Conservation (phyloP, 306 rosid genomes). For the Gillenia trifoliata region DNA sequence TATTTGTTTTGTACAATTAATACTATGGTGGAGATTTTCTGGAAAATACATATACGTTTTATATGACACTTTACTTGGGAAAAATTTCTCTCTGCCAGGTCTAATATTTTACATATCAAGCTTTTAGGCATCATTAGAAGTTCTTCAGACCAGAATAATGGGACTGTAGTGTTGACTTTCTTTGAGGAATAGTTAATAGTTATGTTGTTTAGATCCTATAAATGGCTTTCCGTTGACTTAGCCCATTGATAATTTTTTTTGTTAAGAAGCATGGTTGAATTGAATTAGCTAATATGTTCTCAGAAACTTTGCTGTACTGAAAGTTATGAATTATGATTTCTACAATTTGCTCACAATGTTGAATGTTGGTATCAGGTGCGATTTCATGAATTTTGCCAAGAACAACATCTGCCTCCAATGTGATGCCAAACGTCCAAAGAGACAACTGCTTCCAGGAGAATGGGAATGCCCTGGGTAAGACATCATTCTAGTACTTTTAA, state of each 20-base stretch:
- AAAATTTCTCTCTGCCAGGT: background rate
- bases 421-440: constrained; percentile 97
- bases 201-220: background rate
- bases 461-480: constrained; percentile 99
- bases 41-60: constrained; percentile 16
- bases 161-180: background rate
- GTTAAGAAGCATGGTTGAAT: background rate
- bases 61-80: background rate
- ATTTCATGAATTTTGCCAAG: constrained; percentile 97
- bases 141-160: background rate
- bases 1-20: background rate
- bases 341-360: constrained; percentile 15
- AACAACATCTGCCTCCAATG: constrained; percentile 84
- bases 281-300: background rate
- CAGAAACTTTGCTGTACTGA: background rate
- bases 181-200: background rate
- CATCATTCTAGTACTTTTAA: constrained; percentile 8
- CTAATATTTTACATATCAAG: background rate
- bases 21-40: background rate
- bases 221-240: constrained; percentile 6
- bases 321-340: background rate
- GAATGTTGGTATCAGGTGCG: constrained; percentile 64
- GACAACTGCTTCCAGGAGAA: constrained; percentile 96
- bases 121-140: background rate
- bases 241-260: background rate